Base-by-base conservation (phyloP, 257 asterid species). In the Salvia miltiorrhiza region DNA sequence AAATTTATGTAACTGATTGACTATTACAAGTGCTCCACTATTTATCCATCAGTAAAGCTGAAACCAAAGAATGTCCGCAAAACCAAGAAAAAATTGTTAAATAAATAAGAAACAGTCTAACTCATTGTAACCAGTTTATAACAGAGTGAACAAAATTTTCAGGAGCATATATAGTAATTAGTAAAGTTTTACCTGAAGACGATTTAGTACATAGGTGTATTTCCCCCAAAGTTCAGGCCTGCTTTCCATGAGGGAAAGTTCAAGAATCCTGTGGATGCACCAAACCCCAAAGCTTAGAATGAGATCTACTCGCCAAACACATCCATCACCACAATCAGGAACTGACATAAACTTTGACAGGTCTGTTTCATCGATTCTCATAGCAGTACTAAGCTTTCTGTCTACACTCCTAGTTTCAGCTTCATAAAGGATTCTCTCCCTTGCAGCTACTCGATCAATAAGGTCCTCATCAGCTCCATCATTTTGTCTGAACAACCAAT, bases 211-310 rank as follows among this genome's bases (percentile, higher is more conserved):
- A 48, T 74, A 91, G 28, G 99, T 94, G 74, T 94, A 94, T 77
- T 89, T 94, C 23, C 99, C 99, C 99, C 99, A 94, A 26, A 94
- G 93, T 74, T 94, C 98, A 0, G 99, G 99, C 73, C 99, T 71
- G 79, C 99, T 94, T 77, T 94, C 99, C 96, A 89, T 81, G 55
- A 87, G 92, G 24, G 95, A 94, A 50, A 94, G 96, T 64, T 88
- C 97, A 30, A 94, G 95, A 72, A 94, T 80, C 77, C 99, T 84
- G 73, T 86, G 99, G 75, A 94, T 94, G 83, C 97, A 86, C 99
- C 99, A 94, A 26, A 94, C 96, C 10, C 99, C 99, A 71, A 91
- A 94, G 89, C 99, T 89, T 67, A 89, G 70, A 53, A 94, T 75
- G 60, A 94, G 88, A 83, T 91, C 95, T 17, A 73, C 79, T 63